phyloP scores from a whole-genome alignment of 2,329 filamentous ascomycete species.

The Gnomoniopsis smithogilvyi region DNA sequence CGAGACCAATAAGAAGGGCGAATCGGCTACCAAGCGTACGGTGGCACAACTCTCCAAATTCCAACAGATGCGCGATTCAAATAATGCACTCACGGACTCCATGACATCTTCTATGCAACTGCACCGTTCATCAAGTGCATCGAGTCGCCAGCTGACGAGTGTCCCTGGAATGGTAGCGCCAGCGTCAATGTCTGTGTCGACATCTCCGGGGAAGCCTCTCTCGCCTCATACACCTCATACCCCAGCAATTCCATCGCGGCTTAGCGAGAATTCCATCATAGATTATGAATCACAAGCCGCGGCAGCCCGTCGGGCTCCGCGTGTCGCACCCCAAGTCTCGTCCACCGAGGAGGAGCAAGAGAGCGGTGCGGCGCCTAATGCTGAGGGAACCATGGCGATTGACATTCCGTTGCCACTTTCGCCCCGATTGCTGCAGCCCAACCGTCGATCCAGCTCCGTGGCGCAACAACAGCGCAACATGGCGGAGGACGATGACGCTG shows the following conservation, averaged over 20 bases:
- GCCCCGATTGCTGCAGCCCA: slow-evolving; percentile 52
- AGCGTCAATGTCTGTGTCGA: slow-evolving; percentile 77
- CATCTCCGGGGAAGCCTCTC: slow-evolving; percentile 84
- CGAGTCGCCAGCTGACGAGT: slow-evolving; percentile 57
- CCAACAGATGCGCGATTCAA: slow-evolving; percentile 84
- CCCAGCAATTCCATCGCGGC: slow-evolving; percentile 86
- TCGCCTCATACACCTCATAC: slow-evolving; percentile 91
- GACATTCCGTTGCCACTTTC: slow-evolving; percentile 71
- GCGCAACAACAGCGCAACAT: slow-evolving; percentile 58
- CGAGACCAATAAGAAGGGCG: slow-evolving; percentile 62
- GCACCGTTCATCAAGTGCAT: slow-evolving; percentile 76
- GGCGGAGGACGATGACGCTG: slow-evolving; percentile 57
- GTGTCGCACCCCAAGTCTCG: slow-evolving; percentile 24
- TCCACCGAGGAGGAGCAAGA: slow-evolving; percentile 31
- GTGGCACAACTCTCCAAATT: slow-evolving; percentile 80
- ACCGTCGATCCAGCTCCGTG: slow-evolving; percentile 66
- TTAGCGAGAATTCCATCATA: slow-evolving; percentile 85
- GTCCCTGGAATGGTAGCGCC: slow-evolving; percentile 66
- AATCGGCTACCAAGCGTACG: slow-evolving; percentile 70
- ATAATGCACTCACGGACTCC: slow-evolving; percentile 84
- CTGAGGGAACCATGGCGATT: slow-evolving; percentile 61
- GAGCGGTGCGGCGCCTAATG: slow-evolving; percentile 35
- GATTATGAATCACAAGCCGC: slow-evolving; percentile 50
- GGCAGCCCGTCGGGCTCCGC: slow-evolving; percentile 23
- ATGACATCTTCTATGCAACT: slow-evolving; percentile 87